phyloP scores from a whole-genome alignment of 495 filamentous ascomycete genomes.

The Trypethelium eluteriae region DNA sequence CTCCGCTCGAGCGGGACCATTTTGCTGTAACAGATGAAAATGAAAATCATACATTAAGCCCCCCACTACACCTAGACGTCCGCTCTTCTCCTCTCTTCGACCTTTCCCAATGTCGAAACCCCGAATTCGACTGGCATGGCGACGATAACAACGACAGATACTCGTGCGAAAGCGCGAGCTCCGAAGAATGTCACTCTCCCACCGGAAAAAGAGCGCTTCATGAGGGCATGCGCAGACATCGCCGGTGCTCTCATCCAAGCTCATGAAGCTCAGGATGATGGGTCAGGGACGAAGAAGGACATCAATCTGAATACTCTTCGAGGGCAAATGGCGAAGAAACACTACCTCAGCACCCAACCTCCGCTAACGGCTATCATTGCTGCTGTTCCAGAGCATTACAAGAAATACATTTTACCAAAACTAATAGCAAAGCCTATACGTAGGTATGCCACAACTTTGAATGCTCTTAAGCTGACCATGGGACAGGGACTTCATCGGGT shows the following conservation, averaged over 20 bases:
- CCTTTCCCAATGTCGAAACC: not conserved
- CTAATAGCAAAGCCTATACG: conserved; percentile 94
- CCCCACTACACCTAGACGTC: not conserved
- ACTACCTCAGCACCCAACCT: conserved; percentile 73
- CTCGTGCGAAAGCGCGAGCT: conserved; percentile 44
- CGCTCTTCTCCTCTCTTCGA: not conserved
- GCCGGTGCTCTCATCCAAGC: conserved; percentile 89
- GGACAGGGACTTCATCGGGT: conserved; percentile 74
- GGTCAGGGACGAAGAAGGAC: conserved; percentile 64
- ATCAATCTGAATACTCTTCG: conserved; percentile 89
- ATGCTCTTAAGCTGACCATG: conserved; percentile 19
- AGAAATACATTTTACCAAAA: conserved; percentile 96
- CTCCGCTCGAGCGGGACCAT: not conserved
- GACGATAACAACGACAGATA: conserved; percentile 51
- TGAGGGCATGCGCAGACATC: conserved; percentile 91
- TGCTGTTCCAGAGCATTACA: conserved; percentile 95
- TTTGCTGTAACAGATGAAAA: not conserved
- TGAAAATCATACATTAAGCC: not conserved
- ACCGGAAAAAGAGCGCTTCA: conserved; percentile 86
- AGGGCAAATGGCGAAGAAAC: conserved; percentile 83
- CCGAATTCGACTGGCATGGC: conserved; percentile 43
- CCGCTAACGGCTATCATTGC: conserved; percentile 95
- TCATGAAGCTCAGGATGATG: conserved; percentile 68
- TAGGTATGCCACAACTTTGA: conserved; percentile 36
- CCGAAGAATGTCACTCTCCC: conserved; percentile 67